Evolutionary conservation across 1,284 basidiomycete genomes (phyloP), one percentile per base, ranked within the genome.

Genomic region (Erythrobasidium hasegawianum): DNA sequence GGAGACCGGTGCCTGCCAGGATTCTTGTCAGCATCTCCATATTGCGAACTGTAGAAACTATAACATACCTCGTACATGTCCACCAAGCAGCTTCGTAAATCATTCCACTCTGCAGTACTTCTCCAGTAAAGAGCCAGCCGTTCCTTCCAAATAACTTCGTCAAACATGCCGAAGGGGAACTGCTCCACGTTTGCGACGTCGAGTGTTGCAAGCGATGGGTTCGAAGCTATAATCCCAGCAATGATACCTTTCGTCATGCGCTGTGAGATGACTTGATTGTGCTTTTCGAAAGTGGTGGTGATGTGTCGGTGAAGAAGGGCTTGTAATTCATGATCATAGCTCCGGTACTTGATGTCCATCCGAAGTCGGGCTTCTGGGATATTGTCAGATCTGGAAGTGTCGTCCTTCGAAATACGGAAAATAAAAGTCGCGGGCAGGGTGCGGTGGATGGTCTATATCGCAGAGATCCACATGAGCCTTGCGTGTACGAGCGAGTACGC

Each of bases 281-380:
- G 38, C 43, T 55, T 49, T 16, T 7, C 5, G 7, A 64, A 38
- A 8, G 22, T 38, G 20, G 8, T 9, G 1, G 24, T 5, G 13
- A 64, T 22, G 26, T 64, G 52, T 11, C 41, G 16, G 0, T n/a
- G 27, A 16, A 64, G 26, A 22, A 57, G 26, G 26, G 38, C 18
- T 8, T 26, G 13, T 5, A 64, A 13, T 3, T 64, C 78, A n/a
- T 77, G 72, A 54, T 83, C 81, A 20, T 89, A 81, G 29, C 87
- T 74, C 9, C 80, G 78, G 71, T 85, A 84, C 8, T 86, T 83
- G 43, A 59, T 47, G 4, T 11, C 24, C 16, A 65, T 57, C 14
- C 47, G 40, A 41, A 65, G 5, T 13, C 24, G 40, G 18, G 26
- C 20, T 13, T 43, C 40, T 33, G 33, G 11, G 11, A 33, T 33